Percentiles rank a stretch among this genome's conserved stretches.
Conservation (phyloP, 2,329 filamentous ascomycete species). For the Trichoderma simmonsii region DNA sequence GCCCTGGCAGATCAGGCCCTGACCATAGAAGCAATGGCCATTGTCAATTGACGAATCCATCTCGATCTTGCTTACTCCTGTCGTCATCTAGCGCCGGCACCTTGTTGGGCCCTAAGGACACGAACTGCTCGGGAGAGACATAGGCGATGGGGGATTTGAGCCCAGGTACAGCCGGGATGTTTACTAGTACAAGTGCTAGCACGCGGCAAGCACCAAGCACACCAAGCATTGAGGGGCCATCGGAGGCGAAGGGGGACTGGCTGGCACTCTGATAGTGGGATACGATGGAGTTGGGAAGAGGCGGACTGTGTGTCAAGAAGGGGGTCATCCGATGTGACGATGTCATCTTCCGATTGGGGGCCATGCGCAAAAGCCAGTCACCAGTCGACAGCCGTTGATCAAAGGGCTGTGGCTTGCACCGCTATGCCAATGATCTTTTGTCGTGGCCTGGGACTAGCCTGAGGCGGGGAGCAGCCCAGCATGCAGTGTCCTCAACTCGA, state of each 20-base stretch:
- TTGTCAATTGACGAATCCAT: not conserved
- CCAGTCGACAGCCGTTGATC: constrained; percentile 29
- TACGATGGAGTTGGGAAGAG: not conserved
- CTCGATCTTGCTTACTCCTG: constrained; percentile 13
- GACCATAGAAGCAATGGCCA: not conserved
- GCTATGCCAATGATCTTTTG: constrained; percentile 32
- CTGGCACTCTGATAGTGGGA: not conserved
- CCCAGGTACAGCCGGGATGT: not conserved
- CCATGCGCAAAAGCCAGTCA: constrained; percentile 21
- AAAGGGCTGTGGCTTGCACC: constrained; percentile 18
- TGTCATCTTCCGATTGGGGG: constrained; percentile 33
- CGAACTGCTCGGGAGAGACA: constrained; percentile 3
- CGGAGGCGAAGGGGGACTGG: not conserved
- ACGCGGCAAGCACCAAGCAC: not conserved
- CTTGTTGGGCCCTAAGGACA: not conserved
- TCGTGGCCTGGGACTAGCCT: constrained; percentile 15
- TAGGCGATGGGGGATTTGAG: not conserved
- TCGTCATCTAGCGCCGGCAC: constrained; percentile 16
- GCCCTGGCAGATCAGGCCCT: not conserved
- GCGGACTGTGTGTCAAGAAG: not conserved
- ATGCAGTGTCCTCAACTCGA: constrained; percentile 21
- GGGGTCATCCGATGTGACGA: constrained; percentile 20
- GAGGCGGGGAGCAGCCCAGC: not conserved
- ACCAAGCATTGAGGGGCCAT: not conserved
- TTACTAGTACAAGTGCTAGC: not conserved